A percentile compares a stretch with the other conserved stretches of the same genome.
Evolutionary conservation across 106 monocot species (phyloP).

Genomic region (Posidonia australis): DNA sequence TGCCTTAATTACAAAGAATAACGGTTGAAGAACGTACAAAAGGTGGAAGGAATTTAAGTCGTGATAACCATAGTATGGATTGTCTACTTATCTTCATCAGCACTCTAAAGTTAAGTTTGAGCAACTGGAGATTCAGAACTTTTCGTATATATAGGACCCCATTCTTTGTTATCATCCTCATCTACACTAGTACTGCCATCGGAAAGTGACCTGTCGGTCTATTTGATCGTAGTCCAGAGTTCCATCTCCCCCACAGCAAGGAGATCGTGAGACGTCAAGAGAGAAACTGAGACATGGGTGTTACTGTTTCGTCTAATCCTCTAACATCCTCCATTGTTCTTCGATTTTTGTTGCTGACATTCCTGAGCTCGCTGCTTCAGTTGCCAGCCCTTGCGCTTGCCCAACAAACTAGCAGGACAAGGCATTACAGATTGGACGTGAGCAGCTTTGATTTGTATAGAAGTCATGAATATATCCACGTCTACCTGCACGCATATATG

Average conservation of each 20-base stretch:
- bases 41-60: not conserved
- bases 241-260: too few species aligned
- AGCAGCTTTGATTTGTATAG: not conserved
- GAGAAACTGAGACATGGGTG: too few species aligned
- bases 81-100: not conserved
- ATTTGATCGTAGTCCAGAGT: too few species aligned
- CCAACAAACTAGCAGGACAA: not conserved
- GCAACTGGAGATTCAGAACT: not conserved
- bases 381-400: not conserved
- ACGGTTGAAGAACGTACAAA: too few species aligned
- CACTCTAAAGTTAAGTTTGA: conserved; percentile 2
- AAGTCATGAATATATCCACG: not conserved
- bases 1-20: too few species aligned
- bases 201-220: too few species aligned
- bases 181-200: not conserved
- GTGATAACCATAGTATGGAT: too few species aligned
- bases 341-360: not conserved
- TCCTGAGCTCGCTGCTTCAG: not conserved
- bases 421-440: conserved; percentile 2
- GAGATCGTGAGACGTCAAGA: too few species aligned
- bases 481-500: too few species aligned
- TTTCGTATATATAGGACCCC: not conserved
- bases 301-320: not conserved
- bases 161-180: not conserved
- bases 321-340: not conserved